phyloP scores from a whole-genome alignment of 192 early-diverging fungal species.

The Pilobolus umbonatus region DNA sequence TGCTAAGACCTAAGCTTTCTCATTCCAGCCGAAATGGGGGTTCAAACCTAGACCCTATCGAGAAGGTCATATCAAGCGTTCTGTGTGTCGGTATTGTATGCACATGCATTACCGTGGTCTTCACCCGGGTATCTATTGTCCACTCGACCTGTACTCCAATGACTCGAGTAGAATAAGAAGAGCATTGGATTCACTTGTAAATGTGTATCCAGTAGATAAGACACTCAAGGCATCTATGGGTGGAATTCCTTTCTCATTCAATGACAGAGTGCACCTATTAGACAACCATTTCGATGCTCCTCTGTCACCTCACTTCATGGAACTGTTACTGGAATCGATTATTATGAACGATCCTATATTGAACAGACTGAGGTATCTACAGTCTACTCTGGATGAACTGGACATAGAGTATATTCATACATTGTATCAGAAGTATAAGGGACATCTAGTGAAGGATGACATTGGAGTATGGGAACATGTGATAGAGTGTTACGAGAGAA shows the following conservation, averaged over 20 bases:
- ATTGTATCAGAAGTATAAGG: slow-evolving; percentile 8
- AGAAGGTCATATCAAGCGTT: slow-evolving; percentile 34
- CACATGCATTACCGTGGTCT: slow-evolving; percentile 44
- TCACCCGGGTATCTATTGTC: slow-evolving; percentile 36
- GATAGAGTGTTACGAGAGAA: slow-evolving; percentile 4
- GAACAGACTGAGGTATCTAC: slow-evolving; percentile 32
- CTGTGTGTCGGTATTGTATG: slow-evolving; percentile 68
- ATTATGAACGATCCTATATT: slow-evolving; percentile 41
- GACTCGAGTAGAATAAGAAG: slow-evolving; percentile 25
- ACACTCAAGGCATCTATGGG: slow-evolving; percentile 2
- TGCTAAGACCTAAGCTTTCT: background rate
- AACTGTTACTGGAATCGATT: slow-evolving; percentile 31
- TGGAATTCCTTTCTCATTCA: no score
- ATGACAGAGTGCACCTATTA: background rate
- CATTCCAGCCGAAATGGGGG: slow-evolving; percentile 61
- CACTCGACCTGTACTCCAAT: slow-evolving; percentile 58
- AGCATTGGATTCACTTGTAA: slow-evolving; percentile 33
- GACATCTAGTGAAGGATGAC: slow-evolving; percentile 3
- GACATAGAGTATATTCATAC: slow-evolving; percentile 44
- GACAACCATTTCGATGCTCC: background rate
- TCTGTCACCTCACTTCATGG: no score
- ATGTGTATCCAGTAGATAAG: slow-evolving; percentile 16
- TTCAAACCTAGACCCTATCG: slow-evolving; percentile 47
- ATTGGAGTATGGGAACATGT: slow-evolving; percentile 26
- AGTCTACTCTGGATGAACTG: slow-evolving; percentile 41